phyloP scores from a whole-genome alignment of 2,329 filamentous ascomycete species.

The Emergomyces orientalis region DNA sequence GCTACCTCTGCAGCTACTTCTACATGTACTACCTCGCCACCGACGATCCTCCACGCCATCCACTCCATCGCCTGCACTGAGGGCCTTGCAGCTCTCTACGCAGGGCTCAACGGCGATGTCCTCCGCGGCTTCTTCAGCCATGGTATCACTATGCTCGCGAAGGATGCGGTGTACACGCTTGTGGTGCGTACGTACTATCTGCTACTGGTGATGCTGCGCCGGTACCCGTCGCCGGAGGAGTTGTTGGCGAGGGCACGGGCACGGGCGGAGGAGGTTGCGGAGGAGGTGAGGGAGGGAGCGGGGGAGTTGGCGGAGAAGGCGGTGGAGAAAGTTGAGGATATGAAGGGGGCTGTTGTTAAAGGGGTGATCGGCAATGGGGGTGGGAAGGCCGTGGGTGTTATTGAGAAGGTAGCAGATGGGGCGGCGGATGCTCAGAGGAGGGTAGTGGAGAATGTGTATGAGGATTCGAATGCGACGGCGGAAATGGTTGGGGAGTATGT shows the following conservation, averaged over 20 bases:
- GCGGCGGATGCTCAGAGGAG: slow-evolving; percentile 12
- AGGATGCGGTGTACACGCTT: slow-evolving; percentile 63
- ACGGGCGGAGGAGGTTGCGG: slow-evolving; percentile 34
- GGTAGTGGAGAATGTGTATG: slow-evolving; percentile 23
- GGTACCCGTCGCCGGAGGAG: slow-evolving; percentile 34
- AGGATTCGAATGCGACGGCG: slow-evolving; percentile 38
- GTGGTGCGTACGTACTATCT: slow-evolving; percentile 65
- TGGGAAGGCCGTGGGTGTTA: slow-evolving; percentile 18
- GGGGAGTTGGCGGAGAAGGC: slow-evolving; percentile 19
- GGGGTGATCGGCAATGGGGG: slow-evolving; percentile 18
- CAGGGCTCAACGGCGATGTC: slow-evolving; percentile 66
- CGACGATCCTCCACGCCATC: slow-evolving; percentile 56
- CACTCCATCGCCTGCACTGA: slow-evolving; percentile 51
- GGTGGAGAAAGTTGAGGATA: slow-evolving; percentile 12
- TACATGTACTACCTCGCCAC: slow-evolving; percentile 20
- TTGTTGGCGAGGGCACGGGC: slow-evolving; percentile 32
- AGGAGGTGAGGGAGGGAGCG: slow-evolving; percentile 32
- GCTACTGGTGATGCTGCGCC: slow-evolving; percentile 42
- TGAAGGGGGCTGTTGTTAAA: slow-evolving; percentile 18
- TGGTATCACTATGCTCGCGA: slow-evolving; percentile 78
- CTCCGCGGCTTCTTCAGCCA: slow-evolving; percentile 78
- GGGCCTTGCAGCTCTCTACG: slow-evolving; percentile 60
- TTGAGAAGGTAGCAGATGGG: slow-evolving; percentile 14
- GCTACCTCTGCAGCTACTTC: slow-evolving; percentile 38
- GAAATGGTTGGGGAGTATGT: slow-evolving; percentile 40